Evolutionary conservation across 148 eudicot genomes (phyloP).

Genomic region (Dianthus caryophyllus): DNA sequence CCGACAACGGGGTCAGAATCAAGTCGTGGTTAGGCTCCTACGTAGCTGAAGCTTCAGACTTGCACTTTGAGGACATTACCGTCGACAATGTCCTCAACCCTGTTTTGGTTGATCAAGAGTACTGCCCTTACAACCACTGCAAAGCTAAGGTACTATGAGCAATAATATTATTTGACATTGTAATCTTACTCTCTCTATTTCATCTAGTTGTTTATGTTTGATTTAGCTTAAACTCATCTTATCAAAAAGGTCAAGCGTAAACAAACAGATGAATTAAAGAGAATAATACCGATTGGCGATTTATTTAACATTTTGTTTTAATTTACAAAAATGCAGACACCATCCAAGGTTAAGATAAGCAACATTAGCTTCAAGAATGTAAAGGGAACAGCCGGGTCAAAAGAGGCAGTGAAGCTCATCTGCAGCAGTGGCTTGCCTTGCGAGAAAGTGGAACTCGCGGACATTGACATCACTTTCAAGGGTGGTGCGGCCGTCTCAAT

Average conservation of each 20-base stretch:
- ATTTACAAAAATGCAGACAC: too few species aligned
- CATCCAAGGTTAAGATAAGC: slow-evolving; percentile 46
- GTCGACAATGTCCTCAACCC: slow-evolving; percentile 43
- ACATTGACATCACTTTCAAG: slow-evolving; percentile 40
- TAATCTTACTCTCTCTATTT: too few species aligned
- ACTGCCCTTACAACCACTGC: slow-evolving; percentile 57
- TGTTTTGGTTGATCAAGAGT: slow-evolving; percentile 44
- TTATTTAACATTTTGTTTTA: too few species aligned
- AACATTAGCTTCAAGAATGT: slow-evolving; percentile 41
- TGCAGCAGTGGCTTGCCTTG: slow-evolving; percentile 44
- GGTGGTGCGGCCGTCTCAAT: slow-evolving; percentile 30
- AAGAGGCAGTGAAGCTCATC: slow-evolving; percentile 30
- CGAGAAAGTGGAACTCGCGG: slow-evolving; percentile 31
- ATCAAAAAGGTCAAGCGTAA: too few species aligned
- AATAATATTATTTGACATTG: too few species aligned
- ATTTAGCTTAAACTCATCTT: too few species aligned
- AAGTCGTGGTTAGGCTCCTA: slow-evolving; percentile 55
- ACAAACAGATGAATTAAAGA: too few species aligned
- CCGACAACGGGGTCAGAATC: slow-evolving; percentile 51
- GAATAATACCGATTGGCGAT: too few species aligned
- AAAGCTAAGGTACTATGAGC: slow-evolving; percentile 25
- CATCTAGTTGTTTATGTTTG: too few species aligned
- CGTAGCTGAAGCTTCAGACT: slow-evolving; percentile 19
- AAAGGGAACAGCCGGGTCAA: slow-evolving; percentile 34
- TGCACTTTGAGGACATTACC: slow-evolving; percentile 47